Evolutionary conservation across 768 basidiomycete species (phyloP).

Genomic region (Boletus patriciae): DNA sequence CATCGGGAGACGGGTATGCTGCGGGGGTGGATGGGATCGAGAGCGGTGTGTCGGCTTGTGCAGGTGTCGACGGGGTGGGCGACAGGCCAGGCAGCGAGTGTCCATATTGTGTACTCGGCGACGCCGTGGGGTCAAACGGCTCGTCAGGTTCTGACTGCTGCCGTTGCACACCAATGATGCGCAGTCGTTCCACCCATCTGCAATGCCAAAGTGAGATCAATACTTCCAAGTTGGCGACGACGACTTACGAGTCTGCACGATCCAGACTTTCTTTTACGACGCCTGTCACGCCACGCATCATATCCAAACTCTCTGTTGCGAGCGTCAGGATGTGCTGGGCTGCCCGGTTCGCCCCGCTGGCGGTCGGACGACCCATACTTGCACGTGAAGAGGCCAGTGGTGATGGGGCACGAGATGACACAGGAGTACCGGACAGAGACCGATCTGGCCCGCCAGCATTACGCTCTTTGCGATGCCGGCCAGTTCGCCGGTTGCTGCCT

Average conservation of each 20-base stretch:
- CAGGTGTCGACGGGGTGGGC: constrained; percentile 33
- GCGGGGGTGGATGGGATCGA: constrained; percentile 33
- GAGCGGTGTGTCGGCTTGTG: constrained; percentile 25
- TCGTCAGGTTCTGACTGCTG: constrained; percentile 32
- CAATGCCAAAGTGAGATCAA: constrained; percentile 1
- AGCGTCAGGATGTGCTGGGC: constrained; percentile 81
- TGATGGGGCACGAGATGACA: constrained; percentile 37
- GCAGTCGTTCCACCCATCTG: constrained; percentile 83
- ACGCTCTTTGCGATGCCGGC: constrained; percentile 39
- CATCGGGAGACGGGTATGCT: constrained; percentile 28
- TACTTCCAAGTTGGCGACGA: background rate
- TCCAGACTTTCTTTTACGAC: constrained; percentile 88
- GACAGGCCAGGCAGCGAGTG: constrained; percentile 31
- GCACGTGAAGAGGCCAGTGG: constrained; percentile 29
- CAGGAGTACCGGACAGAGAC: constrained; percentile 32
- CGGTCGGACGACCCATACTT: constrained; percentile 34
- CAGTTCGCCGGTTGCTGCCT: constrained; percentile 18
- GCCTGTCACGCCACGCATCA: constrained; percentile 85
- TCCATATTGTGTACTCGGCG: constrained; percentile 10
- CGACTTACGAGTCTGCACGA: constrained; percentile 75
- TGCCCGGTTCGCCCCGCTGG: constrained; percentile 64
- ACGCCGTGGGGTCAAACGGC: constrained; percentile 7
- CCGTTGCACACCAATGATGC: constrained; percentile 74
- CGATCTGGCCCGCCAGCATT: constrained; percentile 37
- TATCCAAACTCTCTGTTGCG: constrained; percentile 89